phyloP scores from a whole-genome alignment of 139 green algal species.

The Diplosphaera chodatii region DNA sequence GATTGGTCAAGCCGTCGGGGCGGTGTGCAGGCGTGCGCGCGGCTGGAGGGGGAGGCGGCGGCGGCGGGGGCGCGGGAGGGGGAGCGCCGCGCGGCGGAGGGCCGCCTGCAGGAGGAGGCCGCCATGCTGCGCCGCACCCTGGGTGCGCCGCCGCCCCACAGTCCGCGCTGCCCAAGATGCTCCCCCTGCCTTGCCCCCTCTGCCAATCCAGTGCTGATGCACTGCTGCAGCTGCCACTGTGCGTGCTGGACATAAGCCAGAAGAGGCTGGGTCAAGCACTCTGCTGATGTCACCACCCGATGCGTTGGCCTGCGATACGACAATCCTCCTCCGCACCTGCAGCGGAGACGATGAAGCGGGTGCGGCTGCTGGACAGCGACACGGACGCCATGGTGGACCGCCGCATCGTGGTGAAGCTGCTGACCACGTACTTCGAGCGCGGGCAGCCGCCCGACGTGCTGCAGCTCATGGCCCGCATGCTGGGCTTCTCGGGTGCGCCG shows the following conservation, averaged over 20 bases:
- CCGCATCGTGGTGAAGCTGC: constrained; percentile 54
- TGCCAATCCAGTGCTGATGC: no score
- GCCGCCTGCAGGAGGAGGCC: constrained; percentile 34
- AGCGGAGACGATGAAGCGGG: constrained; percentile 17
- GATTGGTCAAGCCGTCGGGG: no score
- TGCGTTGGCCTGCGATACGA: no score
- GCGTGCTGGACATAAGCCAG: no score
- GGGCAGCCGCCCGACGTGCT: constrained; percentile 36
- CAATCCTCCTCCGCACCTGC: no score
- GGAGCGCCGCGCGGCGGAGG: not conserved
- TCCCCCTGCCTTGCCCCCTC: no score
- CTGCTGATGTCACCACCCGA: constrained; percentile 13
- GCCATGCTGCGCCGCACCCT: constrained; percentile 33
- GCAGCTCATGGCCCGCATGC: constrained; percentile 36
- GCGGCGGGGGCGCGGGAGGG: not conserved
- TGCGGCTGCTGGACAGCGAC: constrained; percentile 25
- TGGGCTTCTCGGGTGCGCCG: constrained; percentile 28
- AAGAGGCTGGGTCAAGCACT: no score
- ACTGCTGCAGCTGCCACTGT: no score
- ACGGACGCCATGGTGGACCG: constrained; percentile 46
- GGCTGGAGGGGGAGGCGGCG: not conserved
- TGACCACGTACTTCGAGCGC: constrained; percentile 60
- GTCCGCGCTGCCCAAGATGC: not conserved
- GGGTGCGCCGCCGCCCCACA: not conserved
- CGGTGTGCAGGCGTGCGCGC: not conserved